Base-by-base conservation (phyloP, 192 early-diverging fungal genomes). In the Coemansia sp. region DNA sequence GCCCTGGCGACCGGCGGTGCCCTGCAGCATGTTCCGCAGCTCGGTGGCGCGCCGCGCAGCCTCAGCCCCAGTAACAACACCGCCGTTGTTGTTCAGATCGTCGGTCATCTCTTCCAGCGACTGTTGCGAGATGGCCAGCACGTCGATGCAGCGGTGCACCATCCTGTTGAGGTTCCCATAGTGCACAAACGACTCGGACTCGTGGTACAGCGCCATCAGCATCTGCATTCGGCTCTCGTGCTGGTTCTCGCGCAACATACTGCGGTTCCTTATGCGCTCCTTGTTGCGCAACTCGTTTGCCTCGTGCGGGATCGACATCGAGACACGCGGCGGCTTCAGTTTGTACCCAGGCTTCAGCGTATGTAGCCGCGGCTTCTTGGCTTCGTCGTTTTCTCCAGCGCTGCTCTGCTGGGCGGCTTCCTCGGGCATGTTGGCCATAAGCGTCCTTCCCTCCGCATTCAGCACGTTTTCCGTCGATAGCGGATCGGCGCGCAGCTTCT, bases 391-490 rank as follows among this genome's bases (percentile, higher is more conserved):
- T 0, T 53, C 23, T 1, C 30, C 30, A 30, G 30, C 30, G 3
- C 30, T 30, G 1, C 30, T 30, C 30, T 30, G 30, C 30, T 30
- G 1, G 30, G 30, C 30, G 5, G 8, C n/a, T 21, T 49, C 46
- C n/a, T 26, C 68, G 2, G 60, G 53, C 0, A 76, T n/a, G 51
- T 77, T 72, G 26, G 66, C 23, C 44, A 81, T 34, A 16, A 81
- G 43, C 0, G 83, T 84, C 46, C 52, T 64, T 34, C 83, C 83
- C 62, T 84, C 78, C 14, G 75, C 51, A 34, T 84, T 84, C 48
- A 84, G 60, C 33, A 84, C 77, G 59, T 84, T 84, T 33, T 73
- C 77, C 7, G 83, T 72, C 4, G 78, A 81, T n/a, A 81, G 53
- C 46, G 83, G 83, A 35, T 84, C 83, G 12, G 66, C 51, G 33